Evolutionary conservation across 441 rosid species (phyloP).

Genomic region (Syzygium syzygioides): DNA sequence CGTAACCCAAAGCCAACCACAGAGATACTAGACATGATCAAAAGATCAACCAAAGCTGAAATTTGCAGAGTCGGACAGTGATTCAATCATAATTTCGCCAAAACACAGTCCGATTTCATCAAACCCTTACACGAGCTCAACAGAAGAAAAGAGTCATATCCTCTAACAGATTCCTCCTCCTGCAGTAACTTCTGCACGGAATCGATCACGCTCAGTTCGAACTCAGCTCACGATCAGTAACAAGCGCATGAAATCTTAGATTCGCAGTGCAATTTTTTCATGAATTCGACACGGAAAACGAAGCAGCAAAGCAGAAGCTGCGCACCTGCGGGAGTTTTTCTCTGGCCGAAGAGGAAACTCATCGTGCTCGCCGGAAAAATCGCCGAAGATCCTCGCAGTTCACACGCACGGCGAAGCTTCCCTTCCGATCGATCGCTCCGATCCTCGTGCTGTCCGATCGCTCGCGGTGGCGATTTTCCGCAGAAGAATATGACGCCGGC

Average conservation of each 20-base stretch:
- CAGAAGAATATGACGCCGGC: background rate
- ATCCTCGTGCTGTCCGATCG: background rate
- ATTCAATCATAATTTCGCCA: background rate
- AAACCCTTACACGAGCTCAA: background rate
- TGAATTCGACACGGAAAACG: background rate
- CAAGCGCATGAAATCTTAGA: background rate
- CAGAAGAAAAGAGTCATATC: background rate
- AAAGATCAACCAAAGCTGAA: background rate
- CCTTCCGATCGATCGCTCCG: background rate
- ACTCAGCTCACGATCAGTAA: background rate
- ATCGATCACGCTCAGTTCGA: background rate
- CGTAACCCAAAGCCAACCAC: background rate
- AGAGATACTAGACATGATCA: background rate
- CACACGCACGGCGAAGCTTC: background rate
- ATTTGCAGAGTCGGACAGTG: background rate
- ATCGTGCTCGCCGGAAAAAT: constrained; percentile 25
- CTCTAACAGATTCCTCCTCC: background rate
- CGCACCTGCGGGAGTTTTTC: constrained; percentile 82
- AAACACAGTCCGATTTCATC: background rate
- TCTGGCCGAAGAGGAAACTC: constrained; percentile 87
- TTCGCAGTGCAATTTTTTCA: background rate
- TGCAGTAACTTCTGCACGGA: background rate
- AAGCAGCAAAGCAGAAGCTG: background rate
- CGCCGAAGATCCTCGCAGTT: background rate
- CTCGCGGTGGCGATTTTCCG: background rate